phyloP scores from a whole-genome alignment of 805 yeast species.

The Candida adriatica region DNA sequence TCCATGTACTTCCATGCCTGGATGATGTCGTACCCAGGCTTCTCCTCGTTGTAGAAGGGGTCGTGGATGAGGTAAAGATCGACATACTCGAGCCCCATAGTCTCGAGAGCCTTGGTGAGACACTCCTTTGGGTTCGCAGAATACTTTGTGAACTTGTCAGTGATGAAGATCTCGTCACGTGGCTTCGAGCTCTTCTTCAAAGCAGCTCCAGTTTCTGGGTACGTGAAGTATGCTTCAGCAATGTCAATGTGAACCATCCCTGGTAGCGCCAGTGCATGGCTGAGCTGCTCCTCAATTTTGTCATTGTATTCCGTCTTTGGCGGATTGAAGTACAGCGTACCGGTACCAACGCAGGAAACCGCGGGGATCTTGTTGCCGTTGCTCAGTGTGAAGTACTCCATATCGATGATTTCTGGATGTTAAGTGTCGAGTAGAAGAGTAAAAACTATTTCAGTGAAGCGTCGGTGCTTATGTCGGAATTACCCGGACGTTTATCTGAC shows the following conservation, averaged over 20 bases:
- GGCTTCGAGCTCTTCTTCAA: constrained; percentile 47
- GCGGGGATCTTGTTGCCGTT: constrained; percentile 36
- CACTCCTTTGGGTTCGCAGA: constrained; percentile 40
- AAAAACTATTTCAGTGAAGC: no score
- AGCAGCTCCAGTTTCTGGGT: constrained; percentile 47
- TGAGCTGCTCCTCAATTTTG: constrained; percentile 25
- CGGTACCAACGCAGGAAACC: constrained; percentile 49
- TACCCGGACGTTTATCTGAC: no score
- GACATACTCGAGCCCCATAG: constrained; percentile 65
- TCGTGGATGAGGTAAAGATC: constrained; percentile 77
- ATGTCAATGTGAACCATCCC: constrained; percentile 54
- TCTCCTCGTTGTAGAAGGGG: constrained; percentile 55
- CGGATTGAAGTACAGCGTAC: constrained; percentile 44
- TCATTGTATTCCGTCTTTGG: constrained; percentile 23
- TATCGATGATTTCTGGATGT: no score
- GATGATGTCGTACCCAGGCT: constrained; percentile 20
- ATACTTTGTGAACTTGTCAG: constrained; percentile 52
- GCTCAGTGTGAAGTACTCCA: constrained; percentile 14
- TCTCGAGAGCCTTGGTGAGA: constrained; percentile 49
- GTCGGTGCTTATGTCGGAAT: no score
- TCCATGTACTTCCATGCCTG: constrained; percentile 17
- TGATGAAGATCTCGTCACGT: constrained; percentile 57
- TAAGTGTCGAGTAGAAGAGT: no score
- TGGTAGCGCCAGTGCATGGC: constrained; percentile 27
- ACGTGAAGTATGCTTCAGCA: constrained; percentile 50